Base-by-base conservation (phyloP, 2,329 filamentous ascomycete genomes). In the Calonectria ilicicola region DNA sequence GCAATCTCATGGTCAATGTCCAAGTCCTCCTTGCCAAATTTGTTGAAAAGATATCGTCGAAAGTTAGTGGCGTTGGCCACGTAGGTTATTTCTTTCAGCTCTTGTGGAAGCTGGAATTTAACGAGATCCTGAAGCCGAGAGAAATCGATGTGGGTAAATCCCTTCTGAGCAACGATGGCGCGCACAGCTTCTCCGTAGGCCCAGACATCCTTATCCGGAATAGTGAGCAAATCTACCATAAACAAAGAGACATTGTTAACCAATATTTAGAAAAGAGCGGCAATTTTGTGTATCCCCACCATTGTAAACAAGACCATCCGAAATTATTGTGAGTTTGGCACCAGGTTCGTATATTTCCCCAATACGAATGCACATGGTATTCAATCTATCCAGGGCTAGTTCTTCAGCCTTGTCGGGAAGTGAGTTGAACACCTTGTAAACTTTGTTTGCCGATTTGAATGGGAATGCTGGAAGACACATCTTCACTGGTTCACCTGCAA, bases 291-390 rank as follows among this genome's bases (percentile, higher is more conserved):
- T 23, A 77, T 32, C 27, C 82, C 19, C 26, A 88, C 87, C 88
- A 70, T 89, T 90, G 49, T 89, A 90, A 1, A 87, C 86, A 17
- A 90, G 81, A 0, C 89, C 89, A 74, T 90, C 88, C 0, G 88
- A 89, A 8, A 88, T 84, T 40, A 90, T 89, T 19, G 83, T 85
- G 2, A 79, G 69, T 12, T 73, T 49, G 1, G 81, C 81, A 1
- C 81, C 81, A 5, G 81, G 80, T 0, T 44, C 7, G 17, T 82
- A 82, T 1, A 81, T 42, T 2, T 81, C 67, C 0, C 68, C 27
- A 23, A 82, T 81, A 8, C 73, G 68, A 2, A 42, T 29, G 21
- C 81, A 82, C 74, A 82, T 80, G 15, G 64, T 70, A 23, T 82
- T 78, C 2, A 82, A 53, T 0, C 80, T 73, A 2, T 67, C 71